Percentiles rank a stretch among this genome's conserved stretches.
Evolutionary conservation across 129 eudicot genomes (phyloP).

Genomic region (Apium graveolens): DNA sequence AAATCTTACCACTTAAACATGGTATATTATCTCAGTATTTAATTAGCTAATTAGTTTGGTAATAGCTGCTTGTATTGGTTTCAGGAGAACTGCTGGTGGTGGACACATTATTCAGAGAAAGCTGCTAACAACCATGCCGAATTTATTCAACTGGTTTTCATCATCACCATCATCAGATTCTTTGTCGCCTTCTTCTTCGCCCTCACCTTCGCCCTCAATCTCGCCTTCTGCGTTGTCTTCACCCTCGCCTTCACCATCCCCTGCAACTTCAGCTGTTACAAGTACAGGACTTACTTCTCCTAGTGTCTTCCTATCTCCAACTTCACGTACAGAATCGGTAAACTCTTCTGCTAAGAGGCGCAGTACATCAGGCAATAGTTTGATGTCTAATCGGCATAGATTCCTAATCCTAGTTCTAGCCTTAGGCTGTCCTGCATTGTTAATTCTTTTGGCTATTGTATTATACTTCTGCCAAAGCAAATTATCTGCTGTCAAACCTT

Average conservation of each 20-base stretch:
- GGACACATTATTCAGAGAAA: conserved; percentile 27
- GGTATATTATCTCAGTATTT: background rate
- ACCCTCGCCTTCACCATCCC: conserved; percentile 1
- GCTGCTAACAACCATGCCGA: conserved; percentile 16
- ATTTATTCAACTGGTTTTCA: background rate
- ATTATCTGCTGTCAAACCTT: conserved; percentile 58
- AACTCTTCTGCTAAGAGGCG: background rate
- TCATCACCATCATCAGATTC: background rate
- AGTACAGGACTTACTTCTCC: conserved; percentile 16
- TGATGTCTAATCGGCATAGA: background rate
- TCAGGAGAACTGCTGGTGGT: conserved; percentile 31
- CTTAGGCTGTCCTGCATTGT: conserved; percentile 39
- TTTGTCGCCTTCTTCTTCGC: background rate
- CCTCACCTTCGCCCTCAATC: background rate
- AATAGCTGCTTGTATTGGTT: conserved; percentile 17
- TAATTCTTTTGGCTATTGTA: conserved; percentile 25
- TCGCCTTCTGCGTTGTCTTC: background rate
- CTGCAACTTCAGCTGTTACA: conserved; percentile 16
- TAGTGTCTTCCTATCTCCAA: conserved; percentile 7
- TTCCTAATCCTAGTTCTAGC: conserved; percentile 23
- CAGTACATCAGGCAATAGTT: background rate
- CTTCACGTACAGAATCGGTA: conserved; percentile 17
- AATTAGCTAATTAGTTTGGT: conserved; percentile 5
- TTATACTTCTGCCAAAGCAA: conserved; percentile 31
- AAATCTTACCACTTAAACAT: background rate